These are phyloP conservation scores for Carex littledalei DNA, from an alignment of 176 grass and related monocot genomes.

Conservation along the genomic window DNA sequence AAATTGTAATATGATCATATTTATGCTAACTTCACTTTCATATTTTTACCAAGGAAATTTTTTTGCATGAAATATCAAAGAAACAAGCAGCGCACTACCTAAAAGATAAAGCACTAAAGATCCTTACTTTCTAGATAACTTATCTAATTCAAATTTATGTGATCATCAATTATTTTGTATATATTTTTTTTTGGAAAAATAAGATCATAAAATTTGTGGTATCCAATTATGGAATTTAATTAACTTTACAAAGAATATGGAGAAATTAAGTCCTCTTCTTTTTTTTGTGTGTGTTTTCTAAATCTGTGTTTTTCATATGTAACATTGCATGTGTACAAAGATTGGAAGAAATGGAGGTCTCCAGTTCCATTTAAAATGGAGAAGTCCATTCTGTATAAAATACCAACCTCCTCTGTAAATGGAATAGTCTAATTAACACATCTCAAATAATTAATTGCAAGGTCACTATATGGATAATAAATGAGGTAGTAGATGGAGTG, in stretches of 20 bases:
- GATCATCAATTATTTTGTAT: too few relatives aligned
- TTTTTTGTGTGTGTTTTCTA: neutral
- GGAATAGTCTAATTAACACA: too few relatives aligned
- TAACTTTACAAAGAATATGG: neutral
- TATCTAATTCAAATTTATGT: too few relatives aligned
- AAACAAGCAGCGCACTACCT: neutral
- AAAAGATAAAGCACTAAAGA: neutral
- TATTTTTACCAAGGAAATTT: neutral
- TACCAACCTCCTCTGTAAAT: too few relatives aligned
- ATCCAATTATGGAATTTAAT: neutral
- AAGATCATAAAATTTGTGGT: neutral
- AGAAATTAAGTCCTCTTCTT: neutral
- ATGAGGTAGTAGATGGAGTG: neutral
- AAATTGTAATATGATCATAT: neutral
- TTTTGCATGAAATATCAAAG: too few relatives aligned
- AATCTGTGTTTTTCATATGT: neutral
- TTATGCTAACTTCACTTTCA: neutral
- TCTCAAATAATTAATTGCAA: too few relatives aligned
- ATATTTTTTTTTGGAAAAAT: neutral
- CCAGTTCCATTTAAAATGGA: too few relatives aligned
- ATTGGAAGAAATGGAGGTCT: too few relatives aligned
- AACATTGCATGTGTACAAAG: too few relatives aligned
- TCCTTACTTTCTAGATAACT: neutral
- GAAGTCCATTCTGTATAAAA: too few relatives aligned
- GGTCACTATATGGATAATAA: neutral